Evolutionary conservation across 2,329 filamentous ascomycete genomes (phyloP).

Genomic region (Sporothrix dimorphospora): DNA sequence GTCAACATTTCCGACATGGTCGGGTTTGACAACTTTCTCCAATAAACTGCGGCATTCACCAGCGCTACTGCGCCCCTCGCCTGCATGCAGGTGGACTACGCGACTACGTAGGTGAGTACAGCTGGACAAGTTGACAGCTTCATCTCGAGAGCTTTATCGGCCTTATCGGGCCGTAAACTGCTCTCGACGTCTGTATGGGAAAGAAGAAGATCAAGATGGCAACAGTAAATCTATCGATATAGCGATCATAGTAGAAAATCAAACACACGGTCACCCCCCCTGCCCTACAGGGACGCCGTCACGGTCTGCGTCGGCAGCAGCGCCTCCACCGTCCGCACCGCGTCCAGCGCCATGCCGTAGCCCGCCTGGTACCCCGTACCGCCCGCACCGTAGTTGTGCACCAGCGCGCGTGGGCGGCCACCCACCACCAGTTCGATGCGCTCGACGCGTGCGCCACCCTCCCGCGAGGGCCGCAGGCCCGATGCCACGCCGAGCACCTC

Average conservation of each 20-base stretch:
- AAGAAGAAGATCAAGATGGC: not conserved
- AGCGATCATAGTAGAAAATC: not conserved
- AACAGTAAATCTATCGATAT: not conserved
- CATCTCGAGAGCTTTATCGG: not conserved
- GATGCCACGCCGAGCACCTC: constrained; percentile 12
- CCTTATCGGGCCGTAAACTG: not conserved
- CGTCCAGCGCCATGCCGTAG: constrained; percentile 46
- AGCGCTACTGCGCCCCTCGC: not conserved
- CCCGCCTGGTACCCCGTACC: constrained; percentile 52
- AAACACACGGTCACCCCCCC: not conserved
- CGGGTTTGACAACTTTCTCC: constrained; percentile 7
- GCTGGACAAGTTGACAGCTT: not conserved
- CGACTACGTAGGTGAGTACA: not conserved
- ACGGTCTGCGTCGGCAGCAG: constrained; percentile 32
- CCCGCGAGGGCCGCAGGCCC: not conserved
- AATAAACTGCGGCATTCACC: not conserved
- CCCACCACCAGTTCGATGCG: constrained; percentile 36
- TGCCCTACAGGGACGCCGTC: not conserved
- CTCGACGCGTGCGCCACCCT: not conserved
- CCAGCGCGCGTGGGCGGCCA: constrained; percentile 37
- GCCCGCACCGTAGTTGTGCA: constrained; percentile 52
- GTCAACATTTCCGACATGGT: not conserved
- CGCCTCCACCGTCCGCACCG: constrained; percentile 40
- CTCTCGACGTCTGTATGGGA: not conserved
- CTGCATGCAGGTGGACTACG: not conserved